Base-by-base conservation (phyloP, 257 asterid genomes). In the Striga asiatica region DNA sequence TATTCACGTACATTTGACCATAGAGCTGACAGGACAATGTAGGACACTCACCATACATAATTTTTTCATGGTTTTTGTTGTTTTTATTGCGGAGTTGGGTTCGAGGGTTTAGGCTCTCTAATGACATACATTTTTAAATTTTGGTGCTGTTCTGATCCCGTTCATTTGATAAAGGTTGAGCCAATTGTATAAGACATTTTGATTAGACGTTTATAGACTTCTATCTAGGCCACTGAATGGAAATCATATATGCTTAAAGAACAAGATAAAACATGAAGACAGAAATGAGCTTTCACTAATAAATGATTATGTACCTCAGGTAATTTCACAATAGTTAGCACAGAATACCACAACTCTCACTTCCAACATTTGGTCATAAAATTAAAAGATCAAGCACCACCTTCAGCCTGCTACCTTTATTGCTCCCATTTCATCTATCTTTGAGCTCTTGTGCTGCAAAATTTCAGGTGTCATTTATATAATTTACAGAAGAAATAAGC, bases 401-500 rank as follows among this genome's bases (percentile, higher is more conserved):
- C 74, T 50, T 88, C 91, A 89, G 74, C 95, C 85, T 50, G 91
- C 96, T 66, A 81, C 94, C 82, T 67, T 85, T 69, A 89, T 79
- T 66, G 85, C 87, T 67, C 92, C 87, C 80, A 84, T 73, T 74
- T 91, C 96, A 59, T 86, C 95, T 22, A 91, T 76, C 81, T 80
- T 91, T 75, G 94, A 81, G 85, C 94, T 84, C 82, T 78, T 91
- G 74, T 84, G 98, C 98, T 87, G 95, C 85, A 71, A 53, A 51
- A 34, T 73, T 66, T 56, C 46, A 80, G 52, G 57, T 56, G 61
- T 67, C 72, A 77, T 64, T 37, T 38, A 67, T 61, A 66, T 25
- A 24, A 62, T 68, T 60, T n/a, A 32, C 25, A 49, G 61, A 61
- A 32, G 60, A 3, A 21, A 41, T 16, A 32, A 41, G 27, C 34